A percentile compares a stretch with the other conserved stretches of the same genome.
Conservation (phyloP, 257 asterid species). For the Paraleonurus japonicus region DNA sequence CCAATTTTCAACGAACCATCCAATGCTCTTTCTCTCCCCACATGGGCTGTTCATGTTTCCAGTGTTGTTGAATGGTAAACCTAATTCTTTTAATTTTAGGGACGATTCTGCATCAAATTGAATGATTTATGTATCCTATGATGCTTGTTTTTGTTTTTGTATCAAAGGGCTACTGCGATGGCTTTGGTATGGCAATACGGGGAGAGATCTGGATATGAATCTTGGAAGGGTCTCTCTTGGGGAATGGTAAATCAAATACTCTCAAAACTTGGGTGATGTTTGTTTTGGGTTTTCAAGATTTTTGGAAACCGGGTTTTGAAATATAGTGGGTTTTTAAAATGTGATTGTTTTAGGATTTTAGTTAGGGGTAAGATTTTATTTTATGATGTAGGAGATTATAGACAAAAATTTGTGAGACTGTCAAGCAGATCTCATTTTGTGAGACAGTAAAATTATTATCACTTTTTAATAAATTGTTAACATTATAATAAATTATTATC, state of each 20-base stretch:
- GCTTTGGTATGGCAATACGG: conserved; percentile 96
- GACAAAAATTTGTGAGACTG: too few relatives aligned
- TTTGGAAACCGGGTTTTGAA: too few relatives aligned
- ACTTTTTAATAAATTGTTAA: too few relatives aligned
- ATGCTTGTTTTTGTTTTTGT: neutral
- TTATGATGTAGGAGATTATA: too few relatives aligned
- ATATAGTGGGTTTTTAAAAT: too few relatives aligned
- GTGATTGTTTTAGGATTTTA: too few relatives aligned
- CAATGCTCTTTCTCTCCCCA: conserved; percentile 92
- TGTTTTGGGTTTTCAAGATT: too few relatives aligned
- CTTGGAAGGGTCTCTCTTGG: conserved; percentile 99
- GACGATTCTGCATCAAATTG: neutral
- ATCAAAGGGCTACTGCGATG: conserved; percentile 83
- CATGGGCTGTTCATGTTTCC: conserved; percentile 95
- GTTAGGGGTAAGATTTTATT: too few relatives aligned
- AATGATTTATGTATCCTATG: neutral
- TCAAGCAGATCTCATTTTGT: too few relatives aligned
- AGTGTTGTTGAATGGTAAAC: conserved; percentile 93
- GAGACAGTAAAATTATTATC: too few relatives aligned
- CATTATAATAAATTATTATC: too few relatives aligned
- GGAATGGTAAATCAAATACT: conserved; percentile 72
- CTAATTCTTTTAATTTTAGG: neutral
- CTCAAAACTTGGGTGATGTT: too few relatives aligned
- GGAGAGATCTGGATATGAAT: conserved; percentile 73
- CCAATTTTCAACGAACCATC: conserved; percentile 66